These are phyloP conservation scores for Lipomyces sp. DNA, from an alignment of 805 yeast genomes.

Conservation along the genomic window DNA sequence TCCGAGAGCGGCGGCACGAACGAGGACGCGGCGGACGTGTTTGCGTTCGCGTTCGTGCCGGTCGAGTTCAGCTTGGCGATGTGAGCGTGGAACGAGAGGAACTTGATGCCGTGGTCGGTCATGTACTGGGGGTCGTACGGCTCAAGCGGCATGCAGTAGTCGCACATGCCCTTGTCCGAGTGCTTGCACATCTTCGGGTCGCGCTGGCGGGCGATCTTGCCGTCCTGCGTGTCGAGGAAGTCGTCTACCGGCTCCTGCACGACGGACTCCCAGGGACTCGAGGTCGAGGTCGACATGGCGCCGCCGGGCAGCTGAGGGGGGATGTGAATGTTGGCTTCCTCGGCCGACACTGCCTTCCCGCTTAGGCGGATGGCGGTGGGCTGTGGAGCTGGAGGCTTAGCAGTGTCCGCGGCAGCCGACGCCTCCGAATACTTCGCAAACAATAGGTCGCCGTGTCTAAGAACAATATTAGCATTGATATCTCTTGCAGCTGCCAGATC, in stretches of 20 bases:
- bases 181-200: slow-evolving; percentile 69
- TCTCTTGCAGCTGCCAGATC: too few species aligned
- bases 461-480: slow-evolving; percentile 36
- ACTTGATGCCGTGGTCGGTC: slow-evolving; percentile 74
- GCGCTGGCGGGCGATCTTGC: slow-evolving; percentile 63
- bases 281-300: slow-evolving; percentile 9
- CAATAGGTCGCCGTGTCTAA: slow-evolving; percentile 56
- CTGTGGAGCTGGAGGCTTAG: background rate
- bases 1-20: slow-evolving; percentile 78
- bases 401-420: slow-evolving; percentile 2
- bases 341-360: slow-evolving; percentile 27
- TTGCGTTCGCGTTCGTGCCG: slow-evolving; percentile 50
- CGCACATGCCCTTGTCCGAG: slow-evolving; percentile 95
- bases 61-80: slow-evolving; percentile 66
- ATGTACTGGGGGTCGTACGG: slow-evolving; percentile 87
- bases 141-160: slow-evolving; percentile 90
- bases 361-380: slow-evolving; percentile 22
- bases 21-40: slow-evolving; percentile 43
- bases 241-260: slow-evolving; percentile 67
- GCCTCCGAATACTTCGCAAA: slow-evolving; percentile 43
- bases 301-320: slow-evolving; percentile 5
- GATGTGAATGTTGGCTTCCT: slow-evolving; percentile 18
- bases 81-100: slow-evolving; percentile 80
- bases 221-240: slow-evolving; percentile 59
- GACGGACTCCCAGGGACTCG: slow-evolving; percentile 32